Evolutionary conservation across 257 asterid genomes (phyloP).

Genomic region (Scutellaria barbata): DNA sequence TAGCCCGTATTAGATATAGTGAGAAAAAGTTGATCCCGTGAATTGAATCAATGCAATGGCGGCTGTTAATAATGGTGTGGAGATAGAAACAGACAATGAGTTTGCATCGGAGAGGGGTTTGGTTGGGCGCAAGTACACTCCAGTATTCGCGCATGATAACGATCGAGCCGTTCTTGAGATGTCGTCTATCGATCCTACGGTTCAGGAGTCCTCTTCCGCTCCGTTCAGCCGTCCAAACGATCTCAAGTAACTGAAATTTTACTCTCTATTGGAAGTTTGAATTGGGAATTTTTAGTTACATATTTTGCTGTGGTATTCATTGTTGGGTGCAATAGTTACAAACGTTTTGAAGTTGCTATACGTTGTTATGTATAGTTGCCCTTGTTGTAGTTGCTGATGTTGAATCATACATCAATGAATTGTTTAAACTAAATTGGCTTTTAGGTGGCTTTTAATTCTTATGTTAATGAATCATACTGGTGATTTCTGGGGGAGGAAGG

Average conservation of each 20-base stretch:
- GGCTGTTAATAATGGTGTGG: conserved; percentile 49
- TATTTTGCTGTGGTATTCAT: conserved; percentile 5
- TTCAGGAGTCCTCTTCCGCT: conserved; percentile 50
- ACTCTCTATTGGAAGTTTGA: conserved; percentile 32
- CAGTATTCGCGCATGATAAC: conserved; percentile 69
- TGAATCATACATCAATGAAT: conserved; percentile 23
- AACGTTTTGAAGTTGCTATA: conserved; percentile 25
- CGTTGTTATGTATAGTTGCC: conserved; percentile 8
- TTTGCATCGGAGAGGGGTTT: conserved; percentile 53
- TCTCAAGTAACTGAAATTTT: conserved; percentile 46
- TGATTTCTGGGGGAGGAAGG: not conserved
- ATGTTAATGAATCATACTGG: conserved; percentile 14
- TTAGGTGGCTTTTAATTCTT: not conserved
- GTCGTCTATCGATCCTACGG: conserved; percentile 61
- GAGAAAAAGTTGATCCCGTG: conserved; percentile 38
- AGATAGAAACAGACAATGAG: conserved; percentile 56
- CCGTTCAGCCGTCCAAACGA: conserved; percentile 39
- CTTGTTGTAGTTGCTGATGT: conserved; percentile 5
- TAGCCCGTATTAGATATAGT: not conserved
- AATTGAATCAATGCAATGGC: conserved; percentile 58
- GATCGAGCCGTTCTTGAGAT: conserved; percentile 75
- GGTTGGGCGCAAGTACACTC: conserved; percentile 70
- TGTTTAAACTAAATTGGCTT: conserved; percentile 6
- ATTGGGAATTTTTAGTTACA: conserved; percentile 22
- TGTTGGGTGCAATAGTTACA: not conserved